phyloP scores from a whole-genome alignment of 352 stramenopile species.

The Phytophthora citricola region DNA sequence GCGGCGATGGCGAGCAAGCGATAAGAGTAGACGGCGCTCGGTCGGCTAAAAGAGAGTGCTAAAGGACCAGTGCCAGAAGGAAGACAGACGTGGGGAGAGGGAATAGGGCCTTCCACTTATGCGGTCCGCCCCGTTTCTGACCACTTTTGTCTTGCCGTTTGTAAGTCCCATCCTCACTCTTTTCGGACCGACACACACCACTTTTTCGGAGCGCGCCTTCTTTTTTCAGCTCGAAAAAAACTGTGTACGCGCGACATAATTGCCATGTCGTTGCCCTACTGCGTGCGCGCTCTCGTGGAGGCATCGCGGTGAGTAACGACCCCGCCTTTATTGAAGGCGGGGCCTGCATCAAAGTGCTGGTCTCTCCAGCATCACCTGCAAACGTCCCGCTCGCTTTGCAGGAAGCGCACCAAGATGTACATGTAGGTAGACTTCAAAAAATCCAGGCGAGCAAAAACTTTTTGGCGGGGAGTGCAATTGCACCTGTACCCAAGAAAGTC shows the following conservation, averaged over 20 bases:
- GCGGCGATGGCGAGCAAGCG: conserved; percentile 1
- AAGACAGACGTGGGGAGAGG: conserved; percentile 22
- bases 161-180: conserved; percentile 5
- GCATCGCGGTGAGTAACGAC: conserved; percentile 14
- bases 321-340: conserved; percentile 15
- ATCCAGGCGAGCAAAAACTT: conserved; percentile 12
- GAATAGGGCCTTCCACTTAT: conserved; percentile 22
- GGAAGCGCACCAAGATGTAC: conserved; percentile 23
- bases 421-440: conserved; percentile 13
- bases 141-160: conserved; percentile 14
- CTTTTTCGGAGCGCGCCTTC: background rate
- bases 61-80: conserved; percentile 40
- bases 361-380: background rate
- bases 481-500: conserved; percentile 5
- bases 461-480: conserved; percentile 4
- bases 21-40: background rate
- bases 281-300: conserved; percentile 3
- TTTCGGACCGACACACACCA: background rate
- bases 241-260: conserved; percentile 11
- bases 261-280: background rate
- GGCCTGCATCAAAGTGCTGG: background rate
- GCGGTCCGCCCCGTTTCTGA: conserved; percentile 18
- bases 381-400: background rate
- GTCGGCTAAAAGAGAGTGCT: conserved; percentile 9
- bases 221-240: conserved; percentile 4